Base-by-base conservation (phyloP, 164 flowering plant species). In the Kingdonia uniflora region DNA sequence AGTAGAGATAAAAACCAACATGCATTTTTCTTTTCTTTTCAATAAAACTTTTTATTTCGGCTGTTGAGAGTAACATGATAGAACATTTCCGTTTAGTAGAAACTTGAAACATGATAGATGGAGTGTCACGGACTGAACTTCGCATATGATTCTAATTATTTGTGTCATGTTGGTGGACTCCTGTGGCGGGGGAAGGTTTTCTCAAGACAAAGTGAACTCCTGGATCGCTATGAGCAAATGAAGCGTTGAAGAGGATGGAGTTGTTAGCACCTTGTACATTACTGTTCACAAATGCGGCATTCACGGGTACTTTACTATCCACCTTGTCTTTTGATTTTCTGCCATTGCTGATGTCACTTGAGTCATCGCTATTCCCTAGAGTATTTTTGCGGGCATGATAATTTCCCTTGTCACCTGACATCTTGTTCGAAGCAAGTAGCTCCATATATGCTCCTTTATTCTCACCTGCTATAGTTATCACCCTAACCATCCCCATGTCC, bases 401-500 rank as follows among this genome's bases (percentile, higher is more conserved):
- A 17, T 20, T 20, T n/a, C 14, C 23, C n/a, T 22, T 29, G 8
- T 29, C 8, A 29, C 4, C 35, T 29, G 4, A 4, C 8, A 3
- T 19, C 15, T 10, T 47, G 12, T 47, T 47, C 1, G 51, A 21
- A 47, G 51, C 8, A 47, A 19, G 23, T 12, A 47, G 16, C 13
- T 47, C 51, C 51, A 47, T 47, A 12, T 47, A 23, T 15, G 51
- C 51, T 20, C 51, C 51, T 21, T 47, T 47, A 25, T 47, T 47
- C 2, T 47, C 51, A 17, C 51, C 51, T 20, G 51, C 25, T 21
- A 47, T 47, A 25, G 51, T 47, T 47, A 47, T 47, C 5, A 47
- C 29, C 23, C 29, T 20, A 20, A 47, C 26, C 20, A 19, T 21
- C 19, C 12, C 48, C 12, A 16, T 21, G 2, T 23, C 51, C 12